Evolutionary conservation across 345 rosid genomes (phyloP).

Genomic region (Pistacia atlantica): DNA sequence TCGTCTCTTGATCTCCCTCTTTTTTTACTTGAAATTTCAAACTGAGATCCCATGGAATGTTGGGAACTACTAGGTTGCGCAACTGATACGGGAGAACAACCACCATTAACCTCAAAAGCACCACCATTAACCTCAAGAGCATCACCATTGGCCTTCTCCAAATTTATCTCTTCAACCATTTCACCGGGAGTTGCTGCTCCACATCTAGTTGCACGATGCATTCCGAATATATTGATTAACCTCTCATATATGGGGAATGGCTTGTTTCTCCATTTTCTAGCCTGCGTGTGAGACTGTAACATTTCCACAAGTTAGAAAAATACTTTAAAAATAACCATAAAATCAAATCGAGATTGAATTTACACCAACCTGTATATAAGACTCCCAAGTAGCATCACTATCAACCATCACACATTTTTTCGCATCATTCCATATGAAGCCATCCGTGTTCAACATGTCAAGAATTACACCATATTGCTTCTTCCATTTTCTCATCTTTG

Average conservation of each 20-base stretch:
- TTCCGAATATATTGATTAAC: constrained; percentile 1
- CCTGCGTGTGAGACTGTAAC: not conserved
- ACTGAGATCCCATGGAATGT: not conserved
- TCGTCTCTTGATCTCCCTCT: not conserved
- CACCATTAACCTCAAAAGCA: not conserved
- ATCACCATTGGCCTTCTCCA: not conserved
- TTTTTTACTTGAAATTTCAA: not conserved
- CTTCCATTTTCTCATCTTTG: not conserved
- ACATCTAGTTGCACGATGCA: not conserved
- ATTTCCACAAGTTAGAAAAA: not conserved
- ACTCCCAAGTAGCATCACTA: not conserved
- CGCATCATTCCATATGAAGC: not conserved
- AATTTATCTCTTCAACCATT: not conserved
- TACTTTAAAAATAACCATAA: too few relatives aligned
- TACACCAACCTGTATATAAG: not conserved
- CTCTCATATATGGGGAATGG: constrained; percentile 10
- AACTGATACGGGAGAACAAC: not conserved
- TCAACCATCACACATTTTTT: not conserved
- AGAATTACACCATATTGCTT: not conserved
- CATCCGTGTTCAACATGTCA: not conserved
- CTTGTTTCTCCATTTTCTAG: not conserved
- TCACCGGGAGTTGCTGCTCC: not conserved
- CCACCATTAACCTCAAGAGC: not conserved
- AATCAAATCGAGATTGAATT: too few relatives aligned
- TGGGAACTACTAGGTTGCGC: not conserved